These are phyloP conservation scores for Capsella bursapastoris DNA, from an alignment of 345 rosid species.

Conservation along the genomic window DNA sequence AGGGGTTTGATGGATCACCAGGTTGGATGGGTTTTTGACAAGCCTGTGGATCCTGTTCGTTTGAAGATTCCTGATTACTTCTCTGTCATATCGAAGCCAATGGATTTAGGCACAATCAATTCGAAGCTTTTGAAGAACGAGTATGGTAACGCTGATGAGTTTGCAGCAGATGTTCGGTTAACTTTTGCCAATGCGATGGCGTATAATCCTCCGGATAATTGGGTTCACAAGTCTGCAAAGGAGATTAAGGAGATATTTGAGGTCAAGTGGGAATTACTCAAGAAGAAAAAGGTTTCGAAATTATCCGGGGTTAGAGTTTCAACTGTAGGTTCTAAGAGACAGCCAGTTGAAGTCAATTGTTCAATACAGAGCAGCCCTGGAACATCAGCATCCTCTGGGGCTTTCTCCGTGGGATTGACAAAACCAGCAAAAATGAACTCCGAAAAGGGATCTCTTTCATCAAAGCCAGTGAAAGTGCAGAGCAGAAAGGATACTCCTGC, in stretches of 20 bases:
- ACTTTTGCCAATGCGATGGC: slow-evolving; percentile 78
- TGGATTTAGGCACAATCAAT: slow-evolving; percentile 88
- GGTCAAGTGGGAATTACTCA: slow-evolving; percentile 64
- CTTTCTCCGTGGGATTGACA: slow-evolving; percentile 44
- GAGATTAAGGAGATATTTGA: slow-evolving; percentile 57
- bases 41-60: slow-evolving; percentile 78
- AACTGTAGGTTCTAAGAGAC: slow-evolving; percentile 1
- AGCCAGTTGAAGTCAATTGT: slow-evolving; percentile 4
- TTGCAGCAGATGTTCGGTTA: slow-evolving; percentile 79
- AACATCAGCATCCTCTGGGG: slow-evolving; percentile 45
- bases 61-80: slow-evolving; percentile 85
- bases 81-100: slow-evolving; percentile 64
- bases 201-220: slow-evolving; percentile 75
- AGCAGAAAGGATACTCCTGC: slow-evolving; percentile 8
- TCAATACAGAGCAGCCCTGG: slow-evolving; percentile 41
- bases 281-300: slow-evolving; percentile 51
- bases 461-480: slow-evolving; percentile 38
- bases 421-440: slow-evolving; percentile 42
- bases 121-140: slow-evolving; percentile 56
- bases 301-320: slow-evolving; percentile 32
- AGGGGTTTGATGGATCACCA: slow-evolving; percentile 50
- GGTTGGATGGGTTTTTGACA: slow-evolving; percentile 61
- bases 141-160: slow-evolving; percentile 59
- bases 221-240: slow-evolving; percentile 60
- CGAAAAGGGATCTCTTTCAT: slow-evolving; percentile 33